Percentiles rank a stretch among this genome's conserved stretches.
Conservation (phyloP, 352 stramenopile species). For the Pythium inflatum region DNA sequence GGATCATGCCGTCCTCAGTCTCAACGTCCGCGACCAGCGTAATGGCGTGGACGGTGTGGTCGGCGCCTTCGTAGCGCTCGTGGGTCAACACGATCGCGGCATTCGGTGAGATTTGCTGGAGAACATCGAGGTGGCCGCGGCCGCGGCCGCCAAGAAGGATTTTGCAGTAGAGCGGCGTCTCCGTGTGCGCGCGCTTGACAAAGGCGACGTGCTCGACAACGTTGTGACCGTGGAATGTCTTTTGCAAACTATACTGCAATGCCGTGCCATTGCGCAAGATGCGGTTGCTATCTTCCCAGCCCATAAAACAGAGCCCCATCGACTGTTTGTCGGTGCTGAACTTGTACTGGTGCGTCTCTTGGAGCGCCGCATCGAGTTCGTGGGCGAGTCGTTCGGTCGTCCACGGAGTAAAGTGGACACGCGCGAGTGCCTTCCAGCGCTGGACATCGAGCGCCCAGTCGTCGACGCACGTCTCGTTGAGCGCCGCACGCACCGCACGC, state of each 20-base stretch:
- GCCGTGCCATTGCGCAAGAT: not conserved
- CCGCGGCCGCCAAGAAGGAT: conserved; percentile 7
- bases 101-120: not conserved
- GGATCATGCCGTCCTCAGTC: not conserved
- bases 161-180: not conserved
- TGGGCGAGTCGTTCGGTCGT: not conserved
- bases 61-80: not conserved
- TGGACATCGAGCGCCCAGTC: conserved; percentile 3
- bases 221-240: not conserved
- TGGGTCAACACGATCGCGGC: conserved; percentile 7
- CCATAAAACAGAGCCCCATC: conserved; percentile 2
- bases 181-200: not conserved
- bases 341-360: not conserved
- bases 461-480: not conserved
- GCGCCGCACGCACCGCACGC: too few relatives aligned
- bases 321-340: not conserved
- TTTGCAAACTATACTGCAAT: conserved; percentile 9
- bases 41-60: not conserved
- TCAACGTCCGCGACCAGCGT: not conserved
- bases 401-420: conserved; percentile 3
- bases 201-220: not conserved
- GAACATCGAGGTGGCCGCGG: not conserved
- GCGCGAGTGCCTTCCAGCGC: conserved; percentile 9
- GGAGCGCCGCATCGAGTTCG: not conserved
- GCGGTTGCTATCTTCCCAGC: not conserved